Evolutionary conservation across 306 rosid genomes (phyloP), one percentile per base, ranked within the genome.

Genomic region (Cucurbita ficifolia): DNA sequence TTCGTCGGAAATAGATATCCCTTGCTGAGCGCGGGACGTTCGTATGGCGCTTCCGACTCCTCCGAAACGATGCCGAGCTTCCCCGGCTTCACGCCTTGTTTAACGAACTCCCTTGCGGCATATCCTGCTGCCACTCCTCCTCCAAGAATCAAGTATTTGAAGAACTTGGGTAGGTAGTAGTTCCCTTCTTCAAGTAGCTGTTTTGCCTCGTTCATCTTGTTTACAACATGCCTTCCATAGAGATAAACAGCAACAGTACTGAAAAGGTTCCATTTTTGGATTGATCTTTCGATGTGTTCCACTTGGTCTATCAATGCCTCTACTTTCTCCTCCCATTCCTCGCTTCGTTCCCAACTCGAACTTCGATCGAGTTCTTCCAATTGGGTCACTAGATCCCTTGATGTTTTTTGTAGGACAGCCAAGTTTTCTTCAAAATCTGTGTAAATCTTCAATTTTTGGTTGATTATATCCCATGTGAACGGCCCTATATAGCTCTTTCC

Each of bases 101-200:
- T 63, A 33, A 55, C 56, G 42, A 84, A 84, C 78, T 81, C 88
- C 77, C 85, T 81, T 10, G 85, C 88, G 29, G 88, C 85, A 58
- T 84, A 84, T 54, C 88, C 88, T 52, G 85, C 88, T 39, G 88
- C 78, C 50, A 84, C 85, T 53, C 88, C 88, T 4, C 88, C 88
- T 14, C 85, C 88, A 43, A 84, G 71, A 53, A 84, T 84, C 59
- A 81, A 49, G 40, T 76, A 81, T 65, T 74, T 77, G 75, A 81
- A 84, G 48, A 4, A 14, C 22, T 68, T 76, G 64, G 8, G 55
- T 4, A 45, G 16, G 14, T 56, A 58, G 22, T 43, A 21, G 13
- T 77, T 70, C 3, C 83, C 88, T 79, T 67, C 75, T 55, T 79
- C 42, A 17, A 84, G 74, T 42, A 84, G 76, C 39, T 70, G 80